phyloP scores from a whole-genome alignment of 495 filamentous ascomycete genomes.

The Xylaria palmicola region DNA sequence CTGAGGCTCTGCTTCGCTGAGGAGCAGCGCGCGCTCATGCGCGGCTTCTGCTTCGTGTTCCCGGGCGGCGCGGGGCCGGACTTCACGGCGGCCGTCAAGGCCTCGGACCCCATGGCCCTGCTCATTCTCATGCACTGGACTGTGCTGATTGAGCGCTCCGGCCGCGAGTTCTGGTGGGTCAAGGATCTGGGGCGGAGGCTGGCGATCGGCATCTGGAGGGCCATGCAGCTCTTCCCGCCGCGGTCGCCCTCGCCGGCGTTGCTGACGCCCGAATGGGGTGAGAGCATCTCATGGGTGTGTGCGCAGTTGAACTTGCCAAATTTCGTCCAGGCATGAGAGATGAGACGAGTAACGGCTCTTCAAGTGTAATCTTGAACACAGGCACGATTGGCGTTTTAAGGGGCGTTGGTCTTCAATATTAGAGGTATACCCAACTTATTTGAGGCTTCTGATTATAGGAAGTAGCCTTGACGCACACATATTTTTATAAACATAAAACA shows the following conservation, averaged over 20 bases:
- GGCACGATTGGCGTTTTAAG: conserved; percentile 6
- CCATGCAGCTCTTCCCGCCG: conserved; percentile 8
- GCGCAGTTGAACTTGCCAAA: conserved; percentile 3
- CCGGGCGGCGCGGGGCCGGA: conserved; percentile 23
- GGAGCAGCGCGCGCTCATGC: conserved; percentile 24
- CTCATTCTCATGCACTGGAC: conserved; percentile 35
- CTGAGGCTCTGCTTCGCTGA: conserved; percentile 29
- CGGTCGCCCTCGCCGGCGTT: neutral
- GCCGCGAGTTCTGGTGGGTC: conserved; percentile 18
- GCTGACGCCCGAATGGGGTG: conserved; percentile 9
- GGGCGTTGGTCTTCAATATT: neutral
- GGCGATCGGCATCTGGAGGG: conserved; percentile 10
- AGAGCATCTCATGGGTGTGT: conserved; percentile 14
- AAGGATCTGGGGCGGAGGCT: conserved; percentile 5
- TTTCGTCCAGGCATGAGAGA: neutral
- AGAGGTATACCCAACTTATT: neutral
- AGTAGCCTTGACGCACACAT: neutral
- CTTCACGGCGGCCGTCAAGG: conserved; percentile 27
- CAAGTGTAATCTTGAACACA: neutral
- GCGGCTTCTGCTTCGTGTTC: conserved; percentile 28
- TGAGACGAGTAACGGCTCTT: neutral
- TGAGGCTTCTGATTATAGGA: neutral
- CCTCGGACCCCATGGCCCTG: conserved; percentile 31
- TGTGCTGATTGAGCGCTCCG: conserved; percentile 23
- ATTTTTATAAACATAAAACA: neutral